These are phyloP conservation scores for Pseudogymnoascus sp. DNA, from an alignment of 2,329 filamentous ascomycete species.

Conservation along the genomic window DNA sequence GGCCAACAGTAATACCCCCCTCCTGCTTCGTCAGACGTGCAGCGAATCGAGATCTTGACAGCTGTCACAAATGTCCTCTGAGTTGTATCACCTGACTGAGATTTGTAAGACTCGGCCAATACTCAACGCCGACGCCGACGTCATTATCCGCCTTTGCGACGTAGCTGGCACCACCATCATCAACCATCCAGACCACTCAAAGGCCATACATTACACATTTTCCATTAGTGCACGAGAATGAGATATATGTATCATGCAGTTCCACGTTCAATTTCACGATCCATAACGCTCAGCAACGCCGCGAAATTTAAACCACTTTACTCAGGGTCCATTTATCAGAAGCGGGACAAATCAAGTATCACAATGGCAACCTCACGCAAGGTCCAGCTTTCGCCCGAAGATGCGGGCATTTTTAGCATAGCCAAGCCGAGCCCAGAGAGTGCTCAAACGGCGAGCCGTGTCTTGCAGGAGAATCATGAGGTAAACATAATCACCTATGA, in stretches of 20 bases:
- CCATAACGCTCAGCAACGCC: not conserved
- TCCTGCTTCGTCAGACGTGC: not conserved
- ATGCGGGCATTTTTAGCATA: constrained; percentile 43
- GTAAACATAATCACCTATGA: constrained; percentile 23
- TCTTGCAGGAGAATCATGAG: constrained; percentile 71
- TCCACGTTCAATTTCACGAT: not conserved
- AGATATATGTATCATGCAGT: not conserved
- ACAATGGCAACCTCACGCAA: constrained; percentile 28
- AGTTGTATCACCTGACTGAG: not conserved
- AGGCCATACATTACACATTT: not conserved
- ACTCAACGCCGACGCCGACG: not conserved
- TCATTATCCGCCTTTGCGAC: not conserved
- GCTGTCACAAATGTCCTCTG: not conserved
- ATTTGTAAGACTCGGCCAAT: not conserved
- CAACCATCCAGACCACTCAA: constrained; percentile 1
- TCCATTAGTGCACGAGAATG: not conserved
- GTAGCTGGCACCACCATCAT: not conserved
- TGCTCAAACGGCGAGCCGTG: constrained; percentile 53
- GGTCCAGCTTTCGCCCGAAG: constrained; percentile 39
- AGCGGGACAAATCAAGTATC: not conserved
- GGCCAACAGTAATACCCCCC: not conserved
- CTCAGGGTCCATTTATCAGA: not conserved
- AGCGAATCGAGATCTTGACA: not conserved
- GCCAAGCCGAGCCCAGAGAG: constrained; percentile 46
- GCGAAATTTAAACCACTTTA: not conserved